A percentile compares a stretch with the other conserved stretches of the same genome.
These are phyloP conservation scores for Apiosordaria backusii DNA, from an alignment of 495 filamentous ascomycete genomes.

Conservation along the genomic window DNA sequence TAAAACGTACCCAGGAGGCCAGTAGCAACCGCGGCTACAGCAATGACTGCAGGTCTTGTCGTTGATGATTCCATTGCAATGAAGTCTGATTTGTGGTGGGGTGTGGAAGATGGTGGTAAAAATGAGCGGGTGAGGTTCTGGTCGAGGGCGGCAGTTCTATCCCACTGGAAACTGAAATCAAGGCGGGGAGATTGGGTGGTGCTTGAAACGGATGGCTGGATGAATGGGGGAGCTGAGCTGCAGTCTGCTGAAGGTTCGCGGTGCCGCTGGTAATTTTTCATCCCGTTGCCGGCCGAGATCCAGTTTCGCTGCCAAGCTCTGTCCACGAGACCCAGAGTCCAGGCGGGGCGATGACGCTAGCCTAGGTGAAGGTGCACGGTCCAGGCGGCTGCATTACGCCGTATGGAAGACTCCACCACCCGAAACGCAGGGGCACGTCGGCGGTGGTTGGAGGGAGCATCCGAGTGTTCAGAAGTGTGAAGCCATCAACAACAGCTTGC, in stretches of 20 bases:
- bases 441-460: neutral
- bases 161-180: neutral
- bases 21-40: conserved; percentile 69
- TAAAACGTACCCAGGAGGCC: conserved; percentile 65
- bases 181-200: neutral
- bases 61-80: conserved; percentile 47
- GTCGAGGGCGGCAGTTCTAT: conserved; percentile 2
- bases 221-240: neutral
- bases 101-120: neutral
- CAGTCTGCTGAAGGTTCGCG: conserved; percentile 4
- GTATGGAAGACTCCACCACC: neutral
- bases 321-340: neutral
- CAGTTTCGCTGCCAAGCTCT: neutral
- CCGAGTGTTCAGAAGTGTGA: neutral
- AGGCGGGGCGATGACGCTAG: conserved; percentile 15
- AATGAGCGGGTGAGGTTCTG: conserved; percentile 4
- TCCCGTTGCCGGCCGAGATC: conserved; percentile 18
- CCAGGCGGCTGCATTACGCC: neutral
- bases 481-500: neutral
- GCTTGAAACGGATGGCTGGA: conserved; percentile 1
- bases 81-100: conserved; percentile 36
- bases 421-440: conserved; percentile 5
- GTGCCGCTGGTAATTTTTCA: conserved; percentile 18
- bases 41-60: conserved; percentile 61
- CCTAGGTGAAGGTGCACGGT: conserved; percentile 10